These are phyloP conservation scores for Eimeria tenella DNA, from an alignment of 169 alveolate species.

Conservation along the genomic window DNA sequence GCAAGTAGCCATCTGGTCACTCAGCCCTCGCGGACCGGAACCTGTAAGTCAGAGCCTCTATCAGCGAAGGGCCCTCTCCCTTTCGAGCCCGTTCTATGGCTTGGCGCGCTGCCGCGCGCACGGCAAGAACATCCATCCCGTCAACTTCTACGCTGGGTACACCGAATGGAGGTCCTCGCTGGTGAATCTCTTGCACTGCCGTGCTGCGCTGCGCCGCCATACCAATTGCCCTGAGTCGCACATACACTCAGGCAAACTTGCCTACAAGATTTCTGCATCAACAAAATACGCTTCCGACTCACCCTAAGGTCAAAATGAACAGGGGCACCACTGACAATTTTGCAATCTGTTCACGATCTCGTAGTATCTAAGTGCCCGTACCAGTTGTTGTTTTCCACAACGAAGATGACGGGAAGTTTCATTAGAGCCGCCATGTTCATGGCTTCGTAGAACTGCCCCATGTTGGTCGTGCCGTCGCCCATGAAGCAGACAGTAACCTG, in stretches of 20 bases:
- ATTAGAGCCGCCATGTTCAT: slow-evolving; percentile 92
- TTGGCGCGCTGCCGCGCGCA: slow-evolving; percentile 82
- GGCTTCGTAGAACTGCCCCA: slow-evolving; percentile 93
- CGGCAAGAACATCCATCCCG: slow-evolving; percentile 86
- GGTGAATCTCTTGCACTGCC: slow-evolving; percentile 79
- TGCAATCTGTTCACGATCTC: no score
- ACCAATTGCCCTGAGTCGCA: slow-evolving; percentile 84
- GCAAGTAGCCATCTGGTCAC: neutral
- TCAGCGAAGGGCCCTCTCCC: slow-evolving; percentile 85
- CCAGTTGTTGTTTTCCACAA: slow-evolving; percentile 92
- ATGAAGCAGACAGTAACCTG: slow-evolving; percentile 90
- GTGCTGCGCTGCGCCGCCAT: slow-evolving; percentile 86
- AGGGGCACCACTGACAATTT: no score
- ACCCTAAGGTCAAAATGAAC: no score
- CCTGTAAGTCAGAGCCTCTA: slow-evolving; percentile 87
- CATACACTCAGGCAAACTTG: no score
- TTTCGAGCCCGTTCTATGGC: slow-evolving; percentile 83
- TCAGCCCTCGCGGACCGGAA: slow-evolving; percentile 66
- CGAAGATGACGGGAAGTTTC: slow-evolving; percentile 91
- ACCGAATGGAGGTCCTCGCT: slow-evolving; percentile 83
- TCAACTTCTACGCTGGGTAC: slow-evolving; percentile 84
- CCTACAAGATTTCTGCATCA: no score
- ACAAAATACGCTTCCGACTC: no score
- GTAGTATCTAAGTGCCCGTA: neutral
- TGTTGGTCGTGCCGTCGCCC: slow-evolving; percentile 95